Conservation (phyloP, 139 green algal genomes). For the Raphidocelis subcapitata region DNA sequence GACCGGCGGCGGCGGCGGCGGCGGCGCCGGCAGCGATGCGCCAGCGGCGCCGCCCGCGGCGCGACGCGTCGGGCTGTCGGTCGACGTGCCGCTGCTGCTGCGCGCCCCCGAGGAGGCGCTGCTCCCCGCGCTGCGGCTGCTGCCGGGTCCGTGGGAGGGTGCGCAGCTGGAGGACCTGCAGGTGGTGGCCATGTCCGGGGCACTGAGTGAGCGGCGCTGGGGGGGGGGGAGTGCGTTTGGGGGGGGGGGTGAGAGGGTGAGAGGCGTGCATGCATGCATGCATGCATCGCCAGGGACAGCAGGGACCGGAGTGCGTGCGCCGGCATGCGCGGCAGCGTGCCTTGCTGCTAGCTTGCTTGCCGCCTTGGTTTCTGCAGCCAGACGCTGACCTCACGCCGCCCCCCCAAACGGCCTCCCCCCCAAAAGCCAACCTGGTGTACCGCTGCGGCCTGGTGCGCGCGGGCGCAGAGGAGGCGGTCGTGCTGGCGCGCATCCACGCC, state of each 20-base stretch:
- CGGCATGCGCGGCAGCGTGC: background rate
- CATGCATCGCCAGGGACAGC: no score
- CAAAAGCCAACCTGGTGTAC: slow-evolving; percentile 70
- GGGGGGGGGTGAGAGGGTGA: background rate
- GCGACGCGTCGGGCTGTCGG: no score
- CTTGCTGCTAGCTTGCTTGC: no score
- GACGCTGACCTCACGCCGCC: background rate
- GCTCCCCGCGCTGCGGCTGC: slow-evolving; percentile 13
- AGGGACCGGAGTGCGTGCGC: background rate
- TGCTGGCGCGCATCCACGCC: slow-evolving; percentile 24
- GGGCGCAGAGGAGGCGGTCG: background rate
- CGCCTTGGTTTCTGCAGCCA: no score
- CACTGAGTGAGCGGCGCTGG: no score
- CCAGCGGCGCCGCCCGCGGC: no score
- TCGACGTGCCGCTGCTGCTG: slow-evolving; percentile 30
- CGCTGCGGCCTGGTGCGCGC: slow-evolving; percentile 16
- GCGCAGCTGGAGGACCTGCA: background rate
- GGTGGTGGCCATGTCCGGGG: no score
- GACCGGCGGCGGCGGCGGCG: no score
- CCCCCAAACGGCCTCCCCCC: slow-evolving; percentile 48
- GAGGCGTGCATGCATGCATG: no score
- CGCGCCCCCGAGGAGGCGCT: slow-evolving; percentile 27
- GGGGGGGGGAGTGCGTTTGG: no score
- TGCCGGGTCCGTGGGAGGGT: slow-evolving; percentile 40
- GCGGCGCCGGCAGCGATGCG: no score